Percentiles rank a stretch among this genome's conserved stretches.
These are phyloP conservation scores for Passalora sequoiae DNA, from an alignment of 2,329 filamentous ascomycete genomes.

Conservation along the genomic window DNA sequence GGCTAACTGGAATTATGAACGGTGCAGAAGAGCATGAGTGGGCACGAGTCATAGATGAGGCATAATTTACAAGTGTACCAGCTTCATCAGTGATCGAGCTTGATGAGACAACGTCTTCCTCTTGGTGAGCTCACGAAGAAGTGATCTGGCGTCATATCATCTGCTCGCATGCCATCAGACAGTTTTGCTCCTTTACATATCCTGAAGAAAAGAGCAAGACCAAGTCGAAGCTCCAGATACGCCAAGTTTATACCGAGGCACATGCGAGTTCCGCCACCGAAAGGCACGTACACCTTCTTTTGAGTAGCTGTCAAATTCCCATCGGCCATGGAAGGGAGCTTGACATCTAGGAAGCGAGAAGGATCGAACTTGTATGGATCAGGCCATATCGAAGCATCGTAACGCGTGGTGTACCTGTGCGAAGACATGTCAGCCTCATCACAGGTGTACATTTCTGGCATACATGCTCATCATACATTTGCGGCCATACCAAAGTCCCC, in stretches of 20 bases:
- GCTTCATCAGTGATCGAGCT: not conserved
- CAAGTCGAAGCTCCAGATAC: constrained; percentile 21
- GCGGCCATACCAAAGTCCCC: constrained; percentile 17
- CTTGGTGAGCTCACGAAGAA: constrained; percentile 19
- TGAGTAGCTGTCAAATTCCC: constrained; percentile 14
- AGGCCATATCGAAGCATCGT: constrained; percentile 18
- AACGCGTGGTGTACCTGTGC: constrained; percentile 17
- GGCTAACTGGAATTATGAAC: constrained; percentile 44
- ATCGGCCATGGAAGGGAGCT: constrained; percentile 16
- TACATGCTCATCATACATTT: constrained; percentile 11
- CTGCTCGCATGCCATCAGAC: constrained; percentile 13
- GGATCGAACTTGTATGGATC: constrained; percentile 16
- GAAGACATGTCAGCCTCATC: constrained; percentile 1
- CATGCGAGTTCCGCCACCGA: constrained; percentile 18
- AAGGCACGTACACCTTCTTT: constrained; percentile 20
- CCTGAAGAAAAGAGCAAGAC: constrained; percentile 22
- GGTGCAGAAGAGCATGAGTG: constrained; percentile 41
- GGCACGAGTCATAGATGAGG: constrained; percentile 38
- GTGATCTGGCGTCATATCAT: constrained; percentile 18
- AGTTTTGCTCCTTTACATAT: constrained; percentile 19
- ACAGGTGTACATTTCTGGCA: not conserved
- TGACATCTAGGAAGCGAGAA: constrained; percentile 15
- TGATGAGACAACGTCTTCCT: constrained; percentile 15
- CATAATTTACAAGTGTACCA: not conserved
- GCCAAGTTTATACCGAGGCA: constrained; percentile 19